These are phyloP conservation scores for Basidiobolus heterosporus DNA, from an alignment of 371 early-diverging fungal species.

Conservation along the genomic window DNA sequence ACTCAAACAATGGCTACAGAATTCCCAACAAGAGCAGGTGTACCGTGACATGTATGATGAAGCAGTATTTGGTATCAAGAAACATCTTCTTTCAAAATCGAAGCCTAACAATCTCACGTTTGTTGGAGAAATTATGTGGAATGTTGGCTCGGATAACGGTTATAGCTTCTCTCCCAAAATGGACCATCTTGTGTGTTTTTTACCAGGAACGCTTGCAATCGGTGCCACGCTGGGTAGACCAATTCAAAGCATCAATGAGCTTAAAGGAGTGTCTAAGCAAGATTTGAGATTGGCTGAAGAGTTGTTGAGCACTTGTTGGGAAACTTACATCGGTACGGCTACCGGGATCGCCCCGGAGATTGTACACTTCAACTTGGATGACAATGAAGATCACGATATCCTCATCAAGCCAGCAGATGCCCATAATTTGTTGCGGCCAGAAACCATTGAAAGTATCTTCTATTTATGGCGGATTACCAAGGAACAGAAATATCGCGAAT, in stretches of 20 bases:
- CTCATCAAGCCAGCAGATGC: constrained; percentile 34
- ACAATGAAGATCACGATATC: constrained; percentile 35
- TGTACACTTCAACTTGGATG: constrained; percentile 12
- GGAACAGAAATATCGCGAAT: constrained; percentile 60
- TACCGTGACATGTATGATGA: constrained; percentile 55
- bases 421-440: constrained; percentile 66
- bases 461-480: constrained; percentile 68
- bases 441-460: constrained; percentile 80
- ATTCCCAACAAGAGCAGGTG: constrained; percentile 34
- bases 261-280: constrained; percentile 16
- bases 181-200: constrained; percentile 89
- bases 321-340: constrained; percentile 60
- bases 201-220: constrained; percentile 69
- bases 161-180: constrained; percentile 38
- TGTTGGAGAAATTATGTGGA: constrained; percentile 45
- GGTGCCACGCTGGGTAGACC: constrained; percentile 8
- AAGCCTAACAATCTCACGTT: constrained; percentile 38
- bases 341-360: constrained; percentile 77
- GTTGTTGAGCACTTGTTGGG: constrained; percentile 58
- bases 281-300: constrained; percentile 57
- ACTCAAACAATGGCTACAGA: constrained; percentile 70
- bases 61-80: constrained; percentile 51
- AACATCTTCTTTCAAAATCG: constrained; percentile 43
- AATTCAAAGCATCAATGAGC: constrained; percentile 32
- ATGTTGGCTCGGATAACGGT: constrained; percentile 9